Conservation (phyloP, 2,329 filamentous ascomycete genomes). For the Ceratocystis colombiana region DNA sequence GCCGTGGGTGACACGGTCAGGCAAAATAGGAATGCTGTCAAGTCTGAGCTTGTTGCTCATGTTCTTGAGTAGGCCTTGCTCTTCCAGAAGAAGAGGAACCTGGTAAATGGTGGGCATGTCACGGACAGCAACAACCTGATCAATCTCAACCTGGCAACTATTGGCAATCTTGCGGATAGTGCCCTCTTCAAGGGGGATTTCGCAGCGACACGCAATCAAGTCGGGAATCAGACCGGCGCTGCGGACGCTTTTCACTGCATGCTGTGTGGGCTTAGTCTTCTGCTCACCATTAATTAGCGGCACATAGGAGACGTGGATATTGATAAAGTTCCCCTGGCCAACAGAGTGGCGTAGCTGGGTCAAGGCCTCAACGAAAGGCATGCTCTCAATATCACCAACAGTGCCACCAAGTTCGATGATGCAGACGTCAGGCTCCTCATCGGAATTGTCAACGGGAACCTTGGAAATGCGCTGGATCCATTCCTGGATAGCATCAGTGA, state of each 20-base stretch:
- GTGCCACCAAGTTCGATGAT: slow-evolving; percentile 55
- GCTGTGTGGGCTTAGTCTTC: slow-evolving; percentile 96
- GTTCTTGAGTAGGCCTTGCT: slow-evolving; percentile 64
- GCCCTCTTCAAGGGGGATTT: slow-evolving; percentile 58
- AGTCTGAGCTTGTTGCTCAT: slow-evolving; percentile 58
- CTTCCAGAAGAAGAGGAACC: slow-evolving; percentile 80
- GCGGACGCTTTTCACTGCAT: slow-evolving; percentile 73
- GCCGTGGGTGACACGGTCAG: slow-evolving; percentile 51
- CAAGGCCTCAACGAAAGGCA: slow-evolving; percentile 79
- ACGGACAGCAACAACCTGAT: slow-evolving; percentile 81
- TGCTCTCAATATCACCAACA: slow-evolving; percentile 72
- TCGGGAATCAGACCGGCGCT: slow-evolving; percentile 67
- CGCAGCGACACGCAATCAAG: slow-evolving; percentile 85
- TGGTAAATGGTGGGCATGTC: slow-evolving; percentile 89
- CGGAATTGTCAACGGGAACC: slow-evolving; percentile 77
- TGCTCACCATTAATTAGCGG: slow-evolving; percentile 61
- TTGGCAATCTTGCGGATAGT: slow-evolving; percentile 81
- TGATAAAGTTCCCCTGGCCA: slow-evolving; percentile 70
- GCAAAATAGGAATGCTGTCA: slow-evolving; percentile 44
- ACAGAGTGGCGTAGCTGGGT: slow-evolving; percentile 63
- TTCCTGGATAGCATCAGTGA: slow-evolving; percentile 84
- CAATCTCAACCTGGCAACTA: slow-evolving; percentile 74
- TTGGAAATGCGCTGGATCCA: slow-evolving; percentile 82
- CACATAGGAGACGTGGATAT: slow-evolving; percentile 82
- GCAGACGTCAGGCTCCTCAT: slow-evolving; percentile 78